Percentiles rank a stretch among this genome's conserved stretches.
These are phyloP conservation scores for Amanita phalloides DNA, from an alignment of 768 basidiomycete genomes.

Conservation along the genomic window DNA sequence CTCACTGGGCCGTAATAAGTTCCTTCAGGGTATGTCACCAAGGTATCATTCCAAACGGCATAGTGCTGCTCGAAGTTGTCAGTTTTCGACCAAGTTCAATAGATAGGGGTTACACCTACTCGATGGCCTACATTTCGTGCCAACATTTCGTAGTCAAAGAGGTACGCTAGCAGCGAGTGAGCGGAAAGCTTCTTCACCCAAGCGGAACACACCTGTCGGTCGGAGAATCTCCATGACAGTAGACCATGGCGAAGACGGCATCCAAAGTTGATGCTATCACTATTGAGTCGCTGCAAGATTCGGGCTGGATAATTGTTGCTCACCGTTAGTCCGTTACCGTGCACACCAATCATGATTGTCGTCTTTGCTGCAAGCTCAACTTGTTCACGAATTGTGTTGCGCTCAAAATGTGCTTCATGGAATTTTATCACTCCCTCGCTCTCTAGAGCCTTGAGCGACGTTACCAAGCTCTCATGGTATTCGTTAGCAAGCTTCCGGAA, in stretches of 20 bases:
- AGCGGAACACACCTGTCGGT: constrained; percentile 31
- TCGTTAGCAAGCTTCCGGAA: constrained; percentile 25
- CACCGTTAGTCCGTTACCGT: constrained; percentile 61
- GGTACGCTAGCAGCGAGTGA: constrained; percentile 17
- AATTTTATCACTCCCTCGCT: constrained; percentile 41
- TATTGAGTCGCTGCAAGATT: not conserved
- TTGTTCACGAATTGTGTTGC: constrained; percentile 50
- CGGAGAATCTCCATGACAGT: constrained; percentile 63
- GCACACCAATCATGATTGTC: constrained; percentile 56
- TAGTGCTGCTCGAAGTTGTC: constrained; percentile 29
- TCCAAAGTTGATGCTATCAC: constrained; percentile 45
- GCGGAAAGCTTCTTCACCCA: not conserved
- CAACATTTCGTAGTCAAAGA: constrained; percentile 30
- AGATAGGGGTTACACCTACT: constrained; percentile 13
- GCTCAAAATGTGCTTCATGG: constrained; percentile 27
- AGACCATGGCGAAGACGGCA: constrained; percentile 51
- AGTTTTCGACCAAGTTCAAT: not conserved
- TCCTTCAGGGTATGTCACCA: constrained; percentile 24
- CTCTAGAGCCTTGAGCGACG: constrained; percentile 34
- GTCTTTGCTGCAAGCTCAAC: constrained; percentile 47
- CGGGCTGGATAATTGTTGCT: not conserved
- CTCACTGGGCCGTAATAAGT: constrained; percentile 17
- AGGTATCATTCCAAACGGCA: constrained; percentile 58
- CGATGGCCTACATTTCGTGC: constrained; percentile 31
- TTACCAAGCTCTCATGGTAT: constrained; percentile 40